Conservation (phyloP, 495 filamentous ascomycete species). For the Aspergillus steynii region DNA sequence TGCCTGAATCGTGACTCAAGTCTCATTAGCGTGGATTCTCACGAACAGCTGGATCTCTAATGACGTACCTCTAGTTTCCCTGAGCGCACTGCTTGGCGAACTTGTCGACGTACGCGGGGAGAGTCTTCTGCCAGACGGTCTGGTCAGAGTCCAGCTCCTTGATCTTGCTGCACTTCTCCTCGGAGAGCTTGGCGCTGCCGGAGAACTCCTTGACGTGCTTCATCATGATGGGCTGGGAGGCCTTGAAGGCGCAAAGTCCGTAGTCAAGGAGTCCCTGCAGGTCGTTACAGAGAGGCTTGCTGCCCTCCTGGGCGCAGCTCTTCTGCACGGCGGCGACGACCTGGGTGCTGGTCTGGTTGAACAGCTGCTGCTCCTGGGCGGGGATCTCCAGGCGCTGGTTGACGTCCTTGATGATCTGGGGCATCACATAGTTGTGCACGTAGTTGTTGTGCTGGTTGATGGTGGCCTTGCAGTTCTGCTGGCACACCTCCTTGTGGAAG, state of each 20-base stretch:
- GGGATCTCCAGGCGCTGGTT: slow-evolving; percentile 8
- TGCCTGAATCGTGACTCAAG: no score
- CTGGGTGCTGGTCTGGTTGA: slow-evolving; percentile 12
- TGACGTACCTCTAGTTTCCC: slow-evolving; percentile 11
- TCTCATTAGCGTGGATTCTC: no score
- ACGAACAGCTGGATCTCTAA: background rate
- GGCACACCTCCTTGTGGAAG: slow-evolving; percentile 14
- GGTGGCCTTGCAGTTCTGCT: slow-evolving; percentile 16
- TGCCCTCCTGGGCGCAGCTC: slow-evolving; percentile 12
- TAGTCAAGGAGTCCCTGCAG: slow-evolving; percentile 1
- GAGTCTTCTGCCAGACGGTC: slow-evolving; percentile 13
- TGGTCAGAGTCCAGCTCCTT: slow-evolving; percentile 9
- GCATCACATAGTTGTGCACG: slow-evolving; percentile 8
- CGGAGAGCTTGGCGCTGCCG: slow-evolving; percentile 5
- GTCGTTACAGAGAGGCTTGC: slow-evolving; percentile 16
- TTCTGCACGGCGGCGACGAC: slow-evolving; percentile 9
- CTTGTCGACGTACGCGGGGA: slow-evolving; percentile 15
- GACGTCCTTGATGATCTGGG: slow-evolving; percentile 11
- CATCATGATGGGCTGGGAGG: slow-evolving; percentile 11
- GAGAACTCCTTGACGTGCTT: background rate
- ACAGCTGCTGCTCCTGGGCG: slow-evolving; percentile 11
- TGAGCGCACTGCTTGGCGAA: slow-evolving; percentile 13
- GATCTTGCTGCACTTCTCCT: slow-evolving; percentile 15
- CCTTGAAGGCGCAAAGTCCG: slow-evolving; percentile 12
- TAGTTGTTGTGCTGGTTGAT: slow-evolving; percentile 17